These are phyloP conservation scores for Populus hybrid DNA, from an alignment of 441 rosid genomes.

Conservation along the genomic window DNA sequence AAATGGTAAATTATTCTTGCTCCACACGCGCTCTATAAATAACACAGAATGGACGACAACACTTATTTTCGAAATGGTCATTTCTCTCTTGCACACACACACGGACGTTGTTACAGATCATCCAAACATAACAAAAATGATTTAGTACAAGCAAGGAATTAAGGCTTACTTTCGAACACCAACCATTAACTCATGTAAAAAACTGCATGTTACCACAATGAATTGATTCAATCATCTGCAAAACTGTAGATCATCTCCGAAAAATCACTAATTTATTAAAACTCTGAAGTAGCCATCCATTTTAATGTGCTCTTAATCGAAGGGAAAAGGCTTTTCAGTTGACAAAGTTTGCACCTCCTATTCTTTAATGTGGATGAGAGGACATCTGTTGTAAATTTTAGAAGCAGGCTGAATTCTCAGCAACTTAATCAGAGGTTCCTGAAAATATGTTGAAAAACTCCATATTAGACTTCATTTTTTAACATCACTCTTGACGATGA, in stretches of 20 bases:
- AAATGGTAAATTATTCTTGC: conserved; percentile 37
- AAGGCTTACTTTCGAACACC: neutral
- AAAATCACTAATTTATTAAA: neutral
- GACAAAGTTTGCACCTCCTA: neutral
- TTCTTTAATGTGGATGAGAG: neutral
- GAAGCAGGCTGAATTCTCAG: neutral
- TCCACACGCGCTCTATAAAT: conserved; percentile 71
- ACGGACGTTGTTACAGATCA: neutral
- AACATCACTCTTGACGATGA: neutral
- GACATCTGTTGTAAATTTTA: neutral
- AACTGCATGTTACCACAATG: neutral
- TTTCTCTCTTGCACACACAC: neutral
- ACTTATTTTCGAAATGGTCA: too few species aligned
- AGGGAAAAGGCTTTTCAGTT: neutral
- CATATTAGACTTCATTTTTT: neutral
- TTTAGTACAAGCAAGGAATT: neutral
- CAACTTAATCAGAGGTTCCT: neutral
- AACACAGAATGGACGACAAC: neutral
- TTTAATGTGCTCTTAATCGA: neutral
- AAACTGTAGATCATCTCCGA: neutral
- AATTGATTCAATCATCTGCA: neutral
- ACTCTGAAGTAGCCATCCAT: neutral
- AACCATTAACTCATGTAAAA: neutral
- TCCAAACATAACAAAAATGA: neutral
- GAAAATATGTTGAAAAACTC: neutral